Conservation (phyloP, 495 filamentous ascomycete species). For the Podospora appendiculata region DNA sequence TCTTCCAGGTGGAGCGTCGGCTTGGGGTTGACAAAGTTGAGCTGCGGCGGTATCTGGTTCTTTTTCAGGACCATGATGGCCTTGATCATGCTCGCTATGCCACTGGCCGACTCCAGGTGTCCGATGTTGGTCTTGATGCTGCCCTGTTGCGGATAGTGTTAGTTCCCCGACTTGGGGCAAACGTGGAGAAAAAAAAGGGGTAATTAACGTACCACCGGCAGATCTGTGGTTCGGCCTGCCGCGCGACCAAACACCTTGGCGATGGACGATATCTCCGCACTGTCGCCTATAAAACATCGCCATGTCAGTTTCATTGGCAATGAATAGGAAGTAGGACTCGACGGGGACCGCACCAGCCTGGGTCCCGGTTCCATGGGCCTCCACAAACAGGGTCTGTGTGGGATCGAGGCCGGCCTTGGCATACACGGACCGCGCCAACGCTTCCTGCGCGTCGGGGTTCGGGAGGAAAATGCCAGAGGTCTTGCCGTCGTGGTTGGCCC, state of each 20-base stretch:
- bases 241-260: slow-evolving; percentile 22
- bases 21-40: slow-evolving; percentile 41
- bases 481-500: slow-evolving; percentile 47
- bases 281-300: background rate
- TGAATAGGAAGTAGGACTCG: no score
- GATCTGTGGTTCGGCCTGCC: slow-evolving; percentile 12
- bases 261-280: slow-evolving; percentile 30
- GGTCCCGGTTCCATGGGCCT: slow-evolving; percentile 26
- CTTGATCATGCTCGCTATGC: slow-evolving; percentile 46
- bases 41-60: slow-evolving; percentile 31
- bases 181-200: no score
- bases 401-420: slow-evolving; percentile 32
- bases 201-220: slow-evolving; percentile 25
- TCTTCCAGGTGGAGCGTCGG: slow-evolving; percentile 21
- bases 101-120: slow-evolving; percentile 43
- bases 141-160: slow-evolving; percentile 12
- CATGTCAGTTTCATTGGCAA: no score
- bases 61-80: slow-evolving; percentile 39
- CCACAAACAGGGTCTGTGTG: slow-evolving; percentile 34
- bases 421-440: slow-evolving; percentile 40
- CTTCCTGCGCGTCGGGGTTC: slow-evolving; percentile 39
- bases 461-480: slow-evolving; percentile 44
- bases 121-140: slow-evolving; percentile 49
- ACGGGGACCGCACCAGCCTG: background rate
- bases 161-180: no score